These are phyloP conservation scores for Malassezia japonica DNA, from an alignment of 1,284 basidiomycete genomes.

Conservation along the genomic window DNA sequence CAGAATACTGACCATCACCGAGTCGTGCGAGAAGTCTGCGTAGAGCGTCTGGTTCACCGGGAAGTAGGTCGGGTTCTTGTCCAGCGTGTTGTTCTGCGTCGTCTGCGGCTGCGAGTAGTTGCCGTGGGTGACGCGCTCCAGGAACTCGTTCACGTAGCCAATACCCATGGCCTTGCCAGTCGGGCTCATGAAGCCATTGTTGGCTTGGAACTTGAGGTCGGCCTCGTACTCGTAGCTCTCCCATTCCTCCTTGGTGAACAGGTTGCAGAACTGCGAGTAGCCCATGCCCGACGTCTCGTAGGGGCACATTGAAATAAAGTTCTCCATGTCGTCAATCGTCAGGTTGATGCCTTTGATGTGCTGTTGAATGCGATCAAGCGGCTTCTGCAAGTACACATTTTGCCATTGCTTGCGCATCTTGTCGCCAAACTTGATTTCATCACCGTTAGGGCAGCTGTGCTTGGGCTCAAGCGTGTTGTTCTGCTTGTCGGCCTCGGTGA, in stretches of 20 bases:
- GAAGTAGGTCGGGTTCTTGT: conserved; percentile 28
- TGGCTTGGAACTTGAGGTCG: conserved; percentile 40
- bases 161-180: conserved; percentile 68
- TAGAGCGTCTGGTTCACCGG: conserved; percentile 36
- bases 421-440: conserved; percentile 54
- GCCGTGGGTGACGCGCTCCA: conserved; percentile 26
- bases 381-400: conserved; percentile 32
- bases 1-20: conserved; percentile 30
- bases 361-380: conserved; percentile 29
- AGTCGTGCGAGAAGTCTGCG: conserved; percentile 39
- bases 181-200: conserved; percentile 72
- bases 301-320: conserved; percentile 49
- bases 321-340: conserved; percentile 37
- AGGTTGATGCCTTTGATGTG: conserved; percentile 48
- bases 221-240: conserved; percentile 65
- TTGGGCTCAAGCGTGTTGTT: conserved; percentile 73
- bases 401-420: conserved; percentile 49
- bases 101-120: conserved; percentile 20
- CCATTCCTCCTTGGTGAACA: conserved; percentile 83
- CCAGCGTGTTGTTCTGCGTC: conserved; percentile 34
- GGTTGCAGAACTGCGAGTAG: conserved; percentile 59
- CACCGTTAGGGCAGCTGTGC: conserved; percentile 54
- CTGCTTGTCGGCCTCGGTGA: conserved; percentile 30
- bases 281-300: conserved; percentile 37
- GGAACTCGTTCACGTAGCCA: conserved; percentile 58